phyloP scores from a whole-genome alignment of 208 protist species.

The Leptomonas seymouri region DNA sequence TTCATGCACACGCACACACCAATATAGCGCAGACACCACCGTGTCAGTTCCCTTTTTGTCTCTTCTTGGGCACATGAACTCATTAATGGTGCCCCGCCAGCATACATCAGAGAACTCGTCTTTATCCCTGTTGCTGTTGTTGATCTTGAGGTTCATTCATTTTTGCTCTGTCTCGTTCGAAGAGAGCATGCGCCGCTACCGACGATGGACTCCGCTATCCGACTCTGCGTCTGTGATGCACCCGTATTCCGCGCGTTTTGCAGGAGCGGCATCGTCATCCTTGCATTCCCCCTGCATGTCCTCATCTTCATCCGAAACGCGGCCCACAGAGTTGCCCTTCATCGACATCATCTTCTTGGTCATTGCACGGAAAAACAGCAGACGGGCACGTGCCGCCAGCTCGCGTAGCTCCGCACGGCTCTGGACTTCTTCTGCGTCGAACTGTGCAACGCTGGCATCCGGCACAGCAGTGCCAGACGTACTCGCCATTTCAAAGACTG shows the following conservation, averaged over 20 bases:
- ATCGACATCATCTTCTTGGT: slow-evolving; percentile 64
- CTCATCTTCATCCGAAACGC: not conserved
- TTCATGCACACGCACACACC: too few relatives aligned
- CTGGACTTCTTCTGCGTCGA: not conserved
- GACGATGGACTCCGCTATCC: too few relatives aligned
- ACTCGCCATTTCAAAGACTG: slow-evolving; percentile 15
- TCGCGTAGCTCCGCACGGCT: slow-evolving; percentile 21
- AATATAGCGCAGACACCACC: too few relatives aligned
- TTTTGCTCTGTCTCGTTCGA: too few relatives aligned
- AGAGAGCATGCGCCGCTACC: too few relatives aligned
- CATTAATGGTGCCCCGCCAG: too few relatives aligned
- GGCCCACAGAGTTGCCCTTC: not conserved
- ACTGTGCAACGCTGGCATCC: not conserved
- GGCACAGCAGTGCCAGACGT: not conserved
- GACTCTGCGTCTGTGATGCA: not conserved
- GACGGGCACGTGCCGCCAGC: slow-evolving; percentile 46
- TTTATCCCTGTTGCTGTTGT: too few relatives aligned
- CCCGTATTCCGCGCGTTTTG: not conserved
- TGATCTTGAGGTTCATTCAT: too few relatives aligned
- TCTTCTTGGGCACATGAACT: too few relatives aligned
- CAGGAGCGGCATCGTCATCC: not conserved
- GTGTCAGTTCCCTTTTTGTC: too few relatives aligned
- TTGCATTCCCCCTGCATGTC: not conserved
- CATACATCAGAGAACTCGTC: too few relatives aligned
- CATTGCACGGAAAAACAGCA: slow-evolving; percentile 77